These are phyloP conservation scores for Leptoxyphium fumago DNA, from an alignment of 2,329 filamentous ascomycete species.

Conservation along the genomic window DNA sequence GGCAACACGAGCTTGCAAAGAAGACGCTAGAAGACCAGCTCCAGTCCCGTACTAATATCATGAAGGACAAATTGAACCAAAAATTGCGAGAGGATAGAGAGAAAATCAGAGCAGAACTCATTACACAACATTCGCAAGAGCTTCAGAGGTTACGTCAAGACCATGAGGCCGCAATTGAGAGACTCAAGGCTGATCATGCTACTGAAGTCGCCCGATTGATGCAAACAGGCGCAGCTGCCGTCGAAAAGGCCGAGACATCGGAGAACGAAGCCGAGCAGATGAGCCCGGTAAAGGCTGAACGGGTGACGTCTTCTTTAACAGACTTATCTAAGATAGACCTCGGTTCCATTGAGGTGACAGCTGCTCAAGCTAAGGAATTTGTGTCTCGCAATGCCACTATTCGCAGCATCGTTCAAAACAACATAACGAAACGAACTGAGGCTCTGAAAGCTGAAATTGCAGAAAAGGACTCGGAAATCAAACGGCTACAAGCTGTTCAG, in stretches of 20 bases:
- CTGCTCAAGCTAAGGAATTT: slow-evolving; percentile 36
- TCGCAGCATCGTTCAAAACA: slow-evolving; percentile 38
- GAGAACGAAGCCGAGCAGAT: slow-evolving; percentile 18
- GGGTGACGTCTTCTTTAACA: not conserved
- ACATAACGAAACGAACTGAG: slow-evolving; percentile 37
- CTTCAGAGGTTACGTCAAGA: slow-evolving; percentile 32
- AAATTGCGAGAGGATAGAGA: slow-evolving; percentile 44
- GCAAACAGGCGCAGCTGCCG: slow-evolving; percentile 18
- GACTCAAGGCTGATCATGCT: slow-evolving; percentile 23
- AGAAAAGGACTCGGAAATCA: slow-evolving; percentile 10
- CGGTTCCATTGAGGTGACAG: slow-evolving; percentile 26
- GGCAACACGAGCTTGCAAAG: slow-evolving; percentile 22
- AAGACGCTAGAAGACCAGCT: slow-evolving; percentile 34
- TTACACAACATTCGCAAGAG: slow-evolving; percentile 32
- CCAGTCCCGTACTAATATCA: slow-evolving; percentile 48
- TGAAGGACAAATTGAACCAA: slow-evolving; percentile 53
- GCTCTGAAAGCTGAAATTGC: slow-evolving; percentile 21
- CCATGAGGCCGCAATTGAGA: slow-evolving; percentile 30
- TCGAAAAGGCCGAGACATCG: slow-evolving; percentile 20
- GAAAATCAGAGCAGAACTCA: slow-evolving; percentile 21
- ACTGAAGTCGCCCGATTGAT: slow-evolving; percentile 23
- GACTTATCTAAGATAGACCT: slow-evolving; percentile 4
- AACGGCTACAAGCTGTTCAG: slow-evolving; percentile 10
- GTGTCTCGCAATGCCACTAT: slow-evolving; percentile 35
- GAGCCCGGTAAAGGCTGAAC: slow-evolving; percentile 4